Evolutionary conservation across 1,284 basidiomycete genomes (phyloP), one percentile per base, ranked within the genome.

Genomic region (Paramarasmius palmivorus): DNA sequence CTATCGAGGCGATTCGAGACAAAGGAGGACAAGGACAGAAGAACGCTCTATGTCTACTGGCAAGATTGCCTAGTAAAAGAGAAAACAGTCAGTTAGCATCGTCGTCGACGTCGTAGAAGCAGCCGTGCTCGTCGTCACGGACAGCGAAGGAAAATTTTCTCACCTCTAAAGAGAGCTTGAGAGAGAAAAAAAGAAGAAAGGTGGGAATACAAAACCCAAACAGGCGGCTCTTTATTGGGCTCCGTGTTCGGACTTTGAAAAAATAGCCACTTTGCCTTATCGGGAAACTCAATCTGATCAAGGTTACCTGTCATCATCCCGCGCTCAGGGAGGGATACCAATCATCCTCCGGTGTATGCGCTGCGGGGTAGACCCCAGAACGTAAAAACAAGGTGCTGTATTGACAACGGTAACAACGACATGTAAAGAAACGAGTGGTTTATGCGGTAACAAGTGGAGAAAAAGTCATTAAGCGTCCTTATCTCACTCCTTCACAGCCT

Each of bases 11-110:
- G 73, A 74, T 65, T 62, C 70, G 68, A 71, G 71, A 71, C 70
- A 66, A 75, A 68, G 68, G 71, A 68, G 63, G 65, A 66, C 69
- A 75, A 73, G 69, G 68, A 73, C 74, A 74, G 19, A 77, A 70
- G 72, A 65, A 77, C 69, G 74, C 71, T 83, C 75, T 82, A 83
- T 74, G 67, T 79, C 76, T 69, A 72, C 69, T 71, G 68, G 68
- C 66, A 69, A 68, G 57, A 20, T 49, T 70, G 77, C 78, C 81
- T 82, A 50, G 2, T 57, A 49, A 20, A 22, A 39, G 19, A n/a
- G 34, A 42, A 42, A 26, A 49, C 6, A 32, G 29, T 47, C 52
- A 53, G 29, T 47, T 45, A 53, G 20, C 14, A 46, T 46, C n/a
- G 10, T 23, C 23, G n/a, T 42, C 22, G 41, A 42, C 39, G 19